phyloP scores from a whole-genome alignment of 2,329 filamentous ascomycete species.

The Cryphonectria japonica region DNA sequence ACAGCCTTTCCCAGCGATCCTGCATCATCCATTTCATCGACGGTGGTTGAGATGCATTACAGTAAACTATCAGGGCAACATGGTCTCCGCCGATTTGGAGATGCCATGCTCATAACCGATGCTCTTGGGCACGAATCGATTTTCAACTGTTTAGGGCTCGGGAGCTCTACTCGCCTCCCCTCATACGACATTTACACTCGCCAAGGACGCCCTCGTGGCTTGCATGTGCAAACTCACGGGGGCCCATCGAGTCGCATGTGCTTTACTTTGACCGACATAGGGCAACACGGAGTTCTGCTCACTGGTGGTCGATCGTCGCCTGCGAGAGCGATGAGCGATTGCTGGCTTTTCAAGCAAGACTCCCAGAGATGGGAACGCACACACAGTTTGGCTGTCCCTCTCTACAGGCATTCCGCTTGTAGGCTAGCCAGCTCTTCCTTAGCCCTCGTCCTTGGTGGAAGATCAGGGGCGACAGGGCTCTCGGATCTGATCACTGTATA shows the following conservation, averaged over 20 bases:
- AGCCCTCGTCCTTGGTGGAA: constrained; percentile 67
- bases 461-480: constrained; percentile 50
- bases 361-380: constrained; percentile 63
- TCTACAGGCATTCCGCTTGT: constrained; percentile 76
- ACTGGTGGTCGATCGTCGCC: constrained; percentile 82
- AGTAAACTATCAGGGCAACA: constrained; percentile 43
- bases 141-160: constrained; percentile 50
- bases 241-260: constrained; percentile 65
- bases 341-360: constrained; percentile 70
- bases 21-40: constrained; percentile 9
- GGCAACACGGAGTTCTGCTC: constrained; percentile 62
- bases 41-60: constrained; percentile 36
- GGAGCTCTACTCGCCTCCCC: constrained; percentile 48
- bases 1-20: too few relatives aligned
- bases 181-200: constrained; percentile 55
- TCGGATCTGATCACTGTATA: constrained; percentile 60
- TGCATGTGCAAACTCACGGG: constrained; percentile 31
- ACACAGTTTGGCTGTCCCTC: constrained; percentile 67
- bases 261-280: constrained; percentile 73
- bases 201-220: constrained; percentile 29
- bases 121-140: constrained; percentile 48
- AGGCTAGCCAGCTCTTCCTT: constrained; percentile 52
- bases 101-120: constrained; percentile 49
- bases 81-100: constrained; percentile 64
- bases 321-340: constrained; percentile 68